Conservation (phyloP, 1,139 yeast species). For the Candida labiduridarum region DNA sequence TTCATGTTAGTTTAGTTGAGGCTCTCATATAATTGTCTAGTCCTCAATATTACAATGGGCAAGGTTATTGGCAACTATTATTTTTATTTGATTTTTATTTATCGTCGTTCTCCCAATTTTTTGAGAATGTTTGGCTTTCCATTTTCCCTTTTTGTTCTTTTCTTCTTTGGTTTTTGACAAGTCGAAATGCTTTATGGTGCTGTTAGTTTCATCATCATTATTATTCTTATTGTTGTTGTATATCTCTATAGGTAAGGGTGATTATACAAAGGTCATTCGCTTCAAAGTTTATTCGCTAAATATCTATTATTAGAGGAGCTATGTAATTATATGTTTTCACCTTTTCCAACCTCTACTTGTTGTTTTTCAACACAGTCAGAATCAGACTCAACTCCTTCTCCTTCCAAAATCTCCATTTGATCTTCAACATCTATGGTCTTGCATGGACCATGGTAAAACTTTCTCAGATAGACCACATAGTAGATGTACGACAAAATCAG, state of each 20-base stretch:
- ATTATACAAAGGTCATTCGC: not conserved
- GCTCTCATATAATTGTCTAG: not conserved
- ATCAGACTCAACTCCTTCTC: not conserved
- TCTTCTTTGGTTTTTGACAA: not conserved
- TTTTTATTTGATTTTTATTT: not conserved
- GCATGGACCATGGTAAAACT: slow-evolving; percentile 29
- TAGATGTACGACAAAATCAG: slow-evolving; percentile 32
- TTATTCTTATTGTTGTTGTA: not conserved
- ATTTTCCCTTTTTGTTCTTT: not conserved
- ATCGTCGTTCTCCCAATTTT: not conserved
- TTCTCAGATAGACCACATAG: slow-evolving; percentile 30
- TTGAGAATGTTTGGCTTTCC: not conserved
- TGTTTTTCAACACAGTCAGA: slow-evolving; percentile 8
- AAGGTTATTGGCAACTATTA: not conserved
- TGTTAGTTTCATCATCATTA: not conserved
- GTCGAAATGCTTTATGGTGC: not conserved
- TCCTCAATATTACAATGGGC: not conserved
- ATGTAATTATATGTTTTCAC: not conserved
- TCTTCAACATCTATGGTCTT: slow-evolving; percentile 27
- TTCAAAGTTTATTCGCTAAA: not conserved
- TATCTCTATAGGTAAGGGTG: not conserved
- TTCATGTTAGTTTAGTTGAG: not conserved
- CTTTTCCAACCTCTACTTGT: slow-evolving; percentile 1
- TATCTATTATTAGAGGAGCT: not conserved
- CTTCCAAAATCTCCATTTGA: slow-evolving; percentile 1